Conservation (phyloP, 139 green algal species). For the Coelastrella sp. region DNA sequence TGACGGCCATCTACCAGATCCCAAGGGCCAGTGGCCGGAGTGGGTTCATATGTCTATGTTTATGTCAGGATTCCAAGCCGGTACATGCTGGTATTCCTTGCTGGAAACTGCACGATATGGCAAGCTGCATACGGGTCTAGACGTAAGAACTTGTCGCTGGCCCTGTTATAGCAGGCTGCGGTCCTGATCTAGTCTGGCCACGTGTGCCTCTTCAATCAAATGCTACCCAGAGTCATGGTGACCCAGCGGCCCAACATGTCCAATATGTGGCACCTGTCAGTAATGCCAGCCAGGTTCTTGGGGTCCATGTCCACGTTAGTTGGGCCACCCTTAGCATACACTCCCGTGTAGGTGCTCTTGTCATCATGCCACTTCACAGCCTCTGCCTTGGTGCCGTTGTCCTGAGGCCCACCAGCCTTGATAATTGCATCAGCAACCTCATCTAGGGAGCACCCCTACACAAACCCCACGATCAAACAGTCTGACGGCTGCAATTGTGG, state of each 20-base stretch:
- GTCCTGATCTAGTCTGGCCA: too few species aligned
- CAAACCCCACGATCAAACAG: background rate
- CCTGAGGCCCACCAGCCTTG: constrained; percentile 47
- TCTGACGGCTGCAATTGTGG: too few species aligned
- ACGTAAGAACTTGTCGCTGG: too few species aligned
- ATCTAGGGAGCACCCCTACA: constrained; percentile 32
- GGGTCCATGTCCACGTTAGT: constrained; percentile 62
- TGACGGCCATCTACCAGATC: background rate
- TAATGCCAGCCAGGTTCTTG: constrained; percentile 55
- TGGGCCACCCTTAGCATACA: constrained; percentile 77
- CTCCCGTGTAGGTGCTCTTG: constrained; percentile 68
- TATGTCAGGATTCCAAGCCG: too few species aligned
- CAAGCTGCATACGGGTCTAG: too few species aligned
- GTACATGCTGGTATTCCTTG: too few species aligned
- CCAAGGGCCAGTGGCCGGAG: too few species aligned
- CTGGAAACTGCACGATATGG: too few species aligned
- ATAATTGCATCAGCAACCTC: constrained; percentile 49
- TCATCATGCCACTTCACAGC: constrained; percentile 76
- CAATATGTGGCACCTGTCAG: constrained; percentile 45
- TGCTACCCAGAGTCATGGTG: background rate
- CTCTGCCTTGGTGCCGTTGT: constrained; percentile 56
- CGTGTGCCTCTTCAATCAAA: too few species aligned
- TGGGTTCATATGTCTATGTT: too few species aligned
- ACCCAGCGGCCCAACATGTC: background rate
- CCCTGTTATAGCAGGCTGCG: too few species aligned